Base-by-base conservation (phyloP, 129 eudicot genomes). In the Artemisia tridentata region DNA sequence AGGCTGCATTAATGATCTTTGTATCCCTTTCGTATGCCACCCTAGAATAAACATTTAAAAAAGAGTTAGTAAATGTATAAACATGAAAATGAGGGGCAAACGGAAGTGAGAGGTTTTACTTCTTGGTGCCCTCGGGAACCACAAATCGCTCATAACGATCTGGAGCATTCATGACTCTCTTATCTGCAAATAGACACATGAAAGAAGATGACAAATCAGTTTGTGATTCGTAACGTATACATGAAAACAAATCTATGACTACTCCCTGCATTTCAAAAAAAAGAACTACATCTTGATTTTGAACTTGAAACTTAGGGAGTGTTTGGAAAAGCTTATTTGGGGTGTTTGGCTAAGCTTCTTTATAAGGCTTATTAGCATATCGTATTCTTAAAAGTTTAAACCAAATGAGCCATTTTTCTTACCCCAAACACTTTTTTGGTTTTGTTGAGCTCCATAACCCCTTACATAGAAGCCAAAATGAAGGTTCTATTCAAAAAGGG, bases 11-110 rank as follows among this genome's bases (percentile, higher is more conserved):
- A 56, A 89, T 92, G 73, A 92, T 89, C 79, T 92, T 89, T 4
- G 98, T 92, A 68, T 92, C 98, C 71, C 98, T 85, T 80, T 92
- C 98, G 46, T 89, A 86, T 0, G 98, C 89, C 65, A 92, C 98
- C 98, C 95, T 91, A 65, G 47, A 6, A 55, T 50, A 58, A 9
- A 58, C 31, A 23, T 4, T 51, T 31, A 23, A 58, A 20, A 58
- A 11, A 19, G n/a, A 54, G 34, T 55, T 11, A 12, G 41, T 31
- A 58, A 1, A 62, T 21, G 48, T 16, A 68, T 38, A 65, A 11
- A 45, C 15, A 67, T 46, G 34, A n/a, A 63, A 4, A 47, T 31
- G 66, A 17, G 41, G 64, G 64, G 17, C 5, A 53, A 66, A 29
- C 41, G 63, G 2, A 64, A 15, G 11, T 29, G n/a, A 58, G 70